Percentiles rank a stretch among this genome's conserved stretches.
phyloP scores from a whole-genome alignment of 306 rosid genomes.

The Arachis hypogaea region DNA sequence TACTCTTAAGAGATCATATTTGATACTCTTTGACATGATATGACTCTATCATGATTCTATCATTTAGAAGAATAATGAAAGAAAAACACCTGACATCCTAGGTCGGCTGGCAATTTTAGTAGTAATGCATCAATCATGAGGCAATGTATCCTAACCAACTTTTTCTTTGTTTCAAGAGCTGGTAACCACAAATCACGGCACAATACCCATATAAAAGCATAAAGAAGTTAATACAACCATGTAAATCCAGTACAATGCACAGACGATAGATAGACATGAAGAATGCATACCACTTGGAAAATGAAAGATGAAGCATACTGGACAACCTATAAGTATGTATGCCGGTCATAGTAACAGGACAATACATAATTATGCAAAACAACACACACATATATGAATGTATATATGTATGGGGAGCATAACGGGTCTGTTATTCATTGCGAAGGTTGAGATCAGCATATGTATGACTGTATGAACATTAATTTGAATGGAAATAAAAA shows the following conservation, averaged over 20 bases:
- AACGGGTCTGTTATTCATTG: neutral
- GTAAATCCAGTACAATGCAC: conserved; percentile 20
- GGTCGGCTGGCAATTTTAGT: conserved; percentile 1
- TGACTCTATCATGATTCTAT: no score
- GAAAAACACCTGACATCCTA: conserved; percentile 27
- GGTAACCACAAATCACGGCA: conserved; percentile 8
- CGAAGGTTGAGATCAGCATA: neutral
- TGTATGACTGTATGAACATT: neutral
- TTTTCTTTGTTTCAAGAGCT: conserved; percentile 2
- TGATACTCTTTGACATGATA: no score
- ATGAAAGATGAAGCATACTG: conserved; percentile 13
- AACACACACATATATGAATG: neutral
- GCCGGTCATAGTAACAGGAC: conserved; percentile 10
- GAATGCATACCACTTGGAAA: conserved; percentile 1
- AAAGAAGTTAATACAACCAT: neutral
- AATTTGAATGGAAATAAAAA: conserved; percentile 9
- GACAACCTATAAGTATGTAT: neutral
- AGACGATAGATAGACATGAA: neutral
- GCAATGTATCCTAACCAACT: neutral
- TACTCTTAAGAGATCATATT: no score
- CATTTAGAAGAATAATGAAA: conserved; percentile 15
- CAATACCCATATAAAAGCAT: neutral
- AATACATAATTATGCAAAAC: neutral
- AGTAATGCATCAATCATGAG: conserved; percentile 12
- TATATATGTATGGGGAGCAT: neutral